Percentiles rank a stretch among this genome's conserved stretches.
Evolutionary conservation across 2,329 filamentous ascomycete species (phyloP).

Genomic region (Scytalidium sp.): DNA sequence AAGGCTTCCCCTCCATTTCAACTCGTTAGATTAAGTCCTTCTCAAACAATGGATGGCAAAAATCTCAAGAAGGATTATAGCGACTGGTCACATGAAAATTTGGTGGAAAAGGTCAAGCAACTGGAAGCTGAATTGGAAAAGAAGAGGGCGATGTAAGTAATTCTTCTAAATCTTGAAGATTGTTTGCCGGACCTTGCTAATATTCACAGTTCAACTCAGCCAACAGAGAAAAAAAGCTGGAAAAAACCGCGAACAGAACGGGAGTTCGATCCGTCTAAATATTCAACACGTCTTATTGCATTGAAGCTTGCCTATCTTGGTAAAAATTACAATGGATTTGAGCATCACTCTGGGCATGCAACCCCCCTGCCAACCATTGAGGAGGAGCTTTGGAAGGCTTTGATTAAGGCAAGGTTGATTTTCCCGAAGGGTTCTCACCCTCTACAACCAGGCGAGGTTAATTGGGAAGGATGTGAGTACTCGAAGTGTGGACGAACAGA

Average conservation of each 20-base stretch:
- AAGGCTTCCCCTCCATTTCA: neutral
- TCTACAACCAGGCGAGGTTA: constrained; percentile 52
- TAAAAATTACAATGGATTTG: constrained; percentile 87
- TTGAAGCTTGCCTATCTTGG: constrained; percentile 94
- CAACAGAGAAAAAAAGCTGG: constrained; percentile 39
- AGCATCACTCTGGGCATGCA: constrained; percentile 71
- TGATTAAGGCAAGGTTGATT: constrained; percentile 80
- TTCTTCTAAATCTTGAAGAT: constrained; percentile 15
- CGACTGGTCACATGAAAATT: constrained; percentile 64
- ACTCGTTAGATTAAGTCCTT: neutral
- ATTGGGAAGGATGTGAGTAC: constrained; percentile 85
- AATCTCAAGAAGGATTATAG: constrained; percentile 47
- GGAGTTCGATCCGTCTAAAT: constrained; percentile 70
- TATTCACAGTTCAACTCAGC: neutral
- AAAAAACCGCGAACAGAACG: constrained; percentile 25
- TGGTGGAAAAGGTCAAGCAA: constrained; percentile 64
- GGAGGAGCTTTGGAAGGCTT: constrained; percentile 88
- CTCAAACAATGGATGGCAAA: constrained; percentile 13
- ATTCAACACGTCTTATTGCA: constrained; percentile 80
- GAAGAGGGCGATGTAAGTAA: constrained; percentile 34
- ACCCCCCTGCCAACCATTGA: constrained; percentile 80
- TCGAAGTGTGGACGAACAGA: constrained; percentile 95
- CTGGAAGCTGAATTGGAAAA: constrained; percentile 64
- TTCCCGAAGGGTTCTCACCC: constrained; percentile 53
- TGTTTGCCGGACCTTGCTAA: neutral